Base-by-base conservation (phyloP, 169 alveolate genomes). In the Plasmodium gallinaceum region DNA sequence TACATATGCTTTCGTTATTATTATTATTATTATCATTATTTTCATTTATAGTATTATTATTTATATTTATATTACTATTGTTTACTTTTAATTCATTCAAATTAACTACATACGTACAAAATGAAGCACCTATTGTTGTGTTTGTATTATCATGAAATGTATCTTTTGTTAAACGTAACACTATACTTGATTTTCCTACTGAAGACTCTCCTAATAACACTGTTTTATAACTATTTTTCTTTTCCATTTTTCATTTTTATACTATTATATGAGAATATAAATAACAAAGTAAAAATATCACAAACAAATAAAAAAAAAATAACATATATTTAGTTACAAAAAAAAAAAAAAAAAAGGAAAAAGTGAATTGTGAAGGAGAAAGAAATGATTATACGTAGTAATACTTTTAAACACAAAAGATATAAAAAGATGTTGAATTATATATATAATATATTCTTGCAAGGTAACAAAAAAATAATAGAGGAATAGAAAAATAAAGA, bases 161-260 rank as follows among this genome's bases (percentile, higher is more conserved):
- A 68, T 97, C 98, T 64, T 96, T 93, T 60, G 97, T 96, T 88
- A 96, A 95, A 26, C 98, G 85, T 71, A 96, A 95, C 65, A 96
- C 97, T 43, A 97, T 92, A 76, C 98, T 96, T 22, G 98, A 94
- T 85, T 97, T 97, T 24, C 99, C 99, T 26, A 97, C 99, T 46
- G 96, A 95, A 69, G 97, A 93, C 88, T 97, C 97, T 54, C 99
- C 99, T 76, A 97, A 92, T 72, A 97, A 87, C 68, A 97, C 98
- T 45, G 97, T 87, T 88, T 97, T 97, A 78, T 96, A 95, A 70
- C 96, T 94, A 90, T 92, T 89, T 66, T 89, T 94, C 72, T 89
- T 51, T 91, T 85, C 89, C 92, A 83, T 88, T 52, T 57, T 88
- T 52, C 88, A 73, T 88, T 74, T 73, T 69, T 22, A 86, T 26